Evolutionary conservation across 768 basidiomycete species (phyloP), one percentile per base, ranked within the genome.

Genomic region (Lactifluus hygrophoroides): DNA sequence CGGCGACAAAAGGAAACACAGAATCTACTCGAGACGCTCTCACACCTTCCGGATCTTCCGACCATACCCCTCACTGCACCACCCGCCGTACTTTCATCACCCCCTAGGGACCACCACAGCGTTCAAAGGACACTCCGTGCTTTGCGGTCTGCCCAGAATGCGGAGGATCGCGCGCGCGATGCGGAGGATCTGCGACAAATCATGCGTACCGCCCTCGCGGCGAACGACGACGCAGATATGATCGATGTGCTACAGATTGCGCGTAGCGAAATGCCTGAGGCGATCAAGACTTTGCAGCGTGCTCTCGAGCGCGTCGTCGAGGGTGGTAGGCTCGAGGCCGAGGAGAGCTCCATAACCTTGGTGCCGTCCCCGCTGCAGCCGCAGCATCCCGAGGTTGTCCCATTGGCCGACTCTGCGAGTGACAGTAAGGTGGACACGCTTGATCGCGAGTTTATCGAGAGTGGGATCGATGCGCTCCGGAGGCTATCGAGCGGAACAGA

Each of bases 281-380:
- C 87, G 13, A 82, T 90, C 68, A 88, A 88, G 72, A 84, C 88
- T 4, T 74, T 91, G 17, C 88, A 88, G 71, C 72, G 88, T 23
- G 82, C 81, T 16, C 72, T 88, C 50, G 83, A 84, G 72, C 63
- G 66, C 19, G 74, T 76, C 54, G 70, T 74, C 43, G 75, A 73
- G 56, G 65, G 60, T 35, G 72, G 71, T 51, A 63, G 58, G 60
- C 51, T 65, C 14, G 65, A 68, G 7, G 61, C 61, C 32, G 65
- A 61, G 34, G 63, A 60, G 25, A 56, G 63, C 49, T 17, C 30
- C 11, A 19, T 35, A 19, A 28, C 54, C n/a, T 4, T 48, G 28
- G 27, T 16, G 10, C 21, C 48, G 3, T 30, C 40, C 4, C 45
- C 47, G 3, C 47, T 43, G 35, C 58, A 14, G 19, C n/a, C n/a